Base-by-base conservation (phyloP, 208 protist genomes). In the Wallacemonas sp. region DNA sequence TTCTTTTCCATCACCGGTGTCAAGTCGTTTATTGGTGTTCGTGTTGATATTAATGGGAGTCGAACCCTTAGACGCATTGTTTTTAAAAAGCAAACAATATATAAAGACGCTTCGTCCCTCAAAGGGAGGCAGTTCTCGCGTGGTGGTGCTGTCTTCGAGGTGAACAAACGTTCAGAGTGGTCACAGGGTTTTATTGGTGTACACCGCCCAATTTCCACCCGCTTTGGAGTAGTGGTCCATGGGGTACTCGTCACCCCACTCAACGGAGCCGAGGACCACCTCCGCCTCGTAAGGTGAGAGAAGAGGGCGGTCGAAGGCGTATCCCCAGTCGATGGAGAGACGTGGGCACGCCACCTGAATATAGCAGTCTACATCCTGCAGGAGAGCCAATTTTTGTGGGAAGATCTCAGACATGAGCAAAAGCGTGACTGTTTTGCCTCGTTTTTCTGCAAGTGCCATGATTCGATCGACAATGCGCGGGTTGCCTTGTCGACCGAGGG, bases 271-370 rank as follows among this genome's bases (percentile, higher is more conserved):
- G 14, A 99, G 75, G 8, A 90, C 93, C 30, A 99, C 96, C 68
- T 97, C 84, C 14, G 92, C 86, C 79, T 99, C 98, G 75, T 99
- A 99, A 2, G 98, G 94, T n/a, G 94, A 97, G 24, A 99, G 76
- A 21, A 99, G 72, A 8, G 98, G 98, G 31, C 80, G 88, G 53
- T 84, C 86, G 61, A 99, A 99, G n/a, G 94, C 93, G 68, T 98
- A 97, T 47, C 98, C 98, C 98, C 98, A 99, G 82, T 99, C 98
- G 62, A 99, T 99, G 17, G 97, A 99, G 17, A 99, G 88, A 8
- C 98, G 82, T 11, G 98, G 98, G 71, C 98, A 99, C 0, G 98
- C 98, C 22, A 99, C 94, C 79, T 99, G 97, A 24, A 98, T 94
- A 80, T 97, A 98, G 76, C 86, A 94, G 58, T 98, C 96, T 26